Evolutionary conservation across 108 stramenopile genomes (phyloP).

Genomic region (Cyclotella baltica): DNA sequence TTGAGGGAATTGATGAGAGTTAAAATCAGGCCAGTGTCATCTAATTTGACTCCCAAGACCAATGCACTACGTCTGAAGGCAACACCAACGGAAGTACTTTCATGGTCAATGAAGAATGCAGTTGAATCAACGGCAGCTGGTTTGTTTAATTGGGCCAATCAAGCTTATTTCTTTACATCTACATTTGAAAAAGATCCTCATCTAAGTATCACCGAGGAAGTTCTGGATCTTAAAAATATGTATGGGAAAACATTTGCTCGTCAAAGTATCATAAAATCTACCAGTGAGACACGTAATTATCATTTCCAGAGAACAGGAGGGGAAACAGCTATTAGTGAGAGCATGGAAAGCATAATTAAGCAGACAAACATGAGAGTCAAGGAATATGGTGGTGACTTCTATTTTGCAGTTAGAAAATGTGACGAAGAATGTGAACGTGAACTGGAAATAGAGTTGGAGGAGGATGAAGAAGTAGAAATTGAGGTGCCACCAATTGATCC

Average conservation of each 20-base stretch:
- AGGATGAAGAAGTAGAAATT: constrained; percentile 58
- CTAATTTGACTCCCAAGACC: background rate
- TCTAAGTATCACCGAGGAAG: constrained; percentile 24
- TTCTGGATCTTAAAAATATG: constrained; percentile 31
- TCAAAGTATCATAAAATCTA: constrained; percentile 6
- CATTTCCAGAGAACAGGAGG: constrained; percentile 39
- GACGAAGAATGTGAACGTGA: constrained; percentile 69
- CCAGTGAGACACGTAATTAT: constrained; percentile 7
- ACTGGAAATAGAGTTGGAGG: constrained; percentile 51
- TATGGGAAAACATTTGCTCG: constrained; percentile 32
- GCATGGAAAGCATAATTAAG: background rate
- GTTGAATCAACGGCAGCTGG: constrained; percentile 46
- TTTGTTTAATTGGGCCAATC: constrained; percentile 46
- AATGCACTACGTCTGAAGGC: background rate
- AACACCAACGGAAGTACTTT: constrained; percentile 38
- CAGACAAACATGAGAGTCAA: background rate
- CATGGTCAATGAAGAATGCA: constrained; percentile 63
- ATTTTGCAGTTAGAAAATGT: constrained; percentile 6
- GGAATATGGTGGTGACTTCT: constrained; percentile 27
- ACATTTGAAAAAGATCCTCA: constrained; percentile 20
- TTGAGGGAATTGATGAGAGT: constrained; percentile 18
- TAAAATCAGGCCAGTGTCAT: background rate
- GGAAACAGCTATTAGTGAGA: background rate
- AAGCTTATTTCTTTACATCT: constrained; percentile 52
- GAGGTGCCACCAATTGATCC: constrained; percentile 46